Base-by-base conservation (phyloP, 2,329 filamentous ascomycete genomes). In the Trichoderma brevicompactum region DNA sequence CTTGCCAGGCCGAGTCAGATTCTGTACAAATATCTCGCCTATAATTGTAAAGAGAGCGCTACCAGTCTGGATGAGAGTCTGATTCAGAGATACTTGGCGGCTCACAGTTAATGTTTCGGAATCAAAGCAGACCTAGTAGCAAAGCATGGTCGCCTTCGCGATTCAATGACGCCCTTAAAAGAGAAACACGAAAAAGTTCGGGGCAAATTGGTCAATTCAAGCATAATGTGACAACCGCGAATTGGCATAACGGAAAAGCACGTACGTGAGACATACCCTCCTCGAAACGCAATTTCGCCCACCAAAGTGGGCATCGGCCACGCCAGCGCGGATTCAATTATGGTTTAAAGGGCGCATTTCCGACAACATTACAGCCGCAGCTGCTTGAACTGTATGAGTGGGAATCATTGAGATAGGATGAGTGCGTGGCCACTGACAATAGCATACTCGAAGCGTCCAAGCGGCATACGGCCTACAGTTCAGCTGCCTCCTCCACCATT, bases 301-400 rank as follows among this genome's bases (percentile, higher is more conserved):
- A 61, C 60, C 60, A 65, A 40, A 66, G 67, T 36, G 65, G 67
- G 10, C 60, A 68, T 55, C 55, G 65, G 10, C 65, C 65, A 28
- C 28, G 65, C 3, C 65, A 68, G 40, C 67, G 65, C 28, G 55
- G 23, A 13, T 46, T 19, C 28, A 68, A 52, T 15, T 68, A 66
- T 40, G 67, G 67, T 8, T 61, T 66, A 17, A 55, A 66, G 38
- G 67, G 65, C 17, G 64, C 60, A 6, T 68, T 62, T 23, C 64
- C 64, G 9, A 65, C 48, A 4, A 38, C 17, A n/a, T 12, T 67
- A 7, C 55, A 67, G 36, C 65, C 65, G 2, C 43, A 55, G 41
- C 48, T 65, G 10, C 49, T 67, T 5, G 17, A 62, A 3, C 19
- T 44, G 5, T 65, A 67, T 44, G 40, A 53, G 41, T 65, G 54